Percentiles rank a stretch among this genome's conserved stretches.
These are phyloP conservation scores for Blastobotrys arbuscula DNA, from an alignment of 1,139 yeast species.

Conservation along the genomic window DNA sequence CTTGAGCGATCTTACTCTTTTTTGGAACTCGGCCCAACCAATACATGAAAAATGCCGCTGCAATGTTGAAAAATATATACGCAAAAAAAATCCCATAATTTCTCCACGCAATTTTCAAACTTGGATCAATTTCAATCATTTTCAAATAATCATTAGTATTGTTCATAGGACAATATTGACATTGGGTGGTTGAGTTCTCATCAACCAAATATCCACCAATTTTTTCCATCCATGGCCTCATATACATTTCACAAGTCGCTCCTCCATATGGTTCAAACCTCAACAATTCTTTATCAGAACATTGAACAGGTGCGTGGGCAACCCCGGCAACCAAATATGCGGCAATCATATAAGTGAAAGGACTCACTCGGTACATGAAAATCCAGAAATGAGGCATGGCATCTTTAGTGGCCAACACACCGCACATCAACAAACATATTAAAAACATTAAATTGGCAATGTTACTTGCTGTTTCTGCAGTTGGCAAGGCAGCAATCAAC, in stretches of 20 bases:
- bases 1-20: constrained; percentile 26
- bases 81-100: constrained; percentile 53
- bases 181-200: constrained; percentile 47
- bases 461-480: constrained; percentile 73
- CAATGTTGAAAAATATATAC: constrained; percentile 47
- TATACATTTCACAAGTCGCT: constrained; percentile 53
- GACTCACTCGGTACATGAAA: constrained; percentile 69
- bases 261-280: constrained; percentile 53
- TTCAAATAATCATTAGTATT: constrained; percentile 51
- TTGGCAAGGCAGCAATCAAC: constrained; percentile 54
- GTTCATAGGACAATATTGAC: constrained; percentile 54
- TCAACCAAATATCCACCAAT: constrained; percentile 48
- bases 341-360: constrained; percentile 62
- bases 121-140: constrained; percentile 39
- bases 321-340: constrained; percentile 50
- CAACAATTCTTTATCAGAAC: constrained; percentile 48
- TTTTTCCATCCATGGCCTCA: constrained; percentile 37
- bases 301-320: constrained; percentile 51
- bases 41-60: constrained; percentile 51
- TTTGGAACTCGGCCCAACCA: constrained; percentile 77
- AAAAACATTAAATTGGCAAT: constrained; percentile 58
- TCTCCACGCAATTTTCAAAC: constrained; percentile 47
- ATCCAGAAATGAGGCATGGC: constrained; percentile 59
- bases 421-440: constrained; percentile 70
- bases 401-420: constrained; percentile 62